phyloP scores from a whole-genome alignment of 805 yeast genomes.

The Candida sithepensis region DNA sequence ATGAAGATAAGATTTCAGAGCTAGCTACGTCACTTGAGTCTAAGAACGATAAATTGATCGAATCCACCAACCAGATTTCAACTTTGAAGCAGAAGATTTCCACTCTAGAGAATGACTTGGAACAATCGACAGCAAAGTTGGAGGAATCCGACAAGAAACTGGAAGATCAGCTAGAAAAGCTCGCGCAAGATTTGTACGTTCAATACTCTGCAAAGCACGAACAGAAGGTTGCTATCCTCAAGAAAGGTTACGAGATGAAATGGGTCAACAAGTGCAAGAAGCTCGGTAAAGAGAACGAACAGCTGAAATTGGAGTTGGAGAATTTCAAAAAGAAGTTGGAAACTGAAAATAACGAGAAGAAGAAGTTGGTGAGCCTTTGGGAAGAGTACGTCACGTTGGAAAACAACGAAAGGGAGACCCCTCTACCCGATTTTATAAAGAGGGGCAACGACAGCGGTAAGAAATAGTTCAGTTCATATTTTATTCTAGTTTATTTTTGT shows the following conservation, averaged over 20 bases:
- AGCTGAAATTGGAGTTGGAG: constrained; percentile 48
- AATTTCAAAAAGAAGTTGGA: constrained; percentile 44
- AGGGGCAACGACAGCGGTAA: background rate
- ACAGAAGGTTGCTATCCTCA: constrained; percentile 60
- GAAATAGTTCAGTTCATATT: background rate
- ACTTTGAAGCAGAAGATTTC: constrained; percentile 10
- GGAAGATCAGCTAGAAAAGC: constrained; percentile 52
- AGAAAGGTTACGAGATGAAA: constrained; percentile 54
- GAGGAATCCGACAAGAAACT: constrained; percentile 43
- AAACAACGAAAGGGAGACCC: constrained; percentile 21
- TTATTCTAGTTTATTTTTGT: background rate
- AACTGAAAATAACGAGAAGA: constrained; percentile 55
- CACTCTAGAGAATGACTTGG: constrained; percentile 19
- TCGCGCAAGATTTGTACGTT: constrained; percentile 67
- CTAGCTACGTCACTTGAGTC: constrained; percentile 8
- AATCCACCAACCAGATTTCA: constrained; percentile 13
- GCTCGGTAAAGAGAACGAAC: constrained; percentile 40
- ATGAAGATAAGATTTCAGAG: constrained; percentile 10
- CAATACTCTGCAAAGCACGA: constrained; percentile 79
- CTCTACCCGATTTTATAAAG: constrained; percentile 18
- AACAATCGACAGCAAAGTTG: constrained; percentile 22
- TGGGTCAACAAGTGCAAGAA: constrained; percentile 44
- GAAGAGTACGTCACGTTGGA: constrained; percentile 30
- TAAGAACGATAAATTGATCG: constrained; percentile 13
- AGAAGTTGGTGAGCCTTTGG: constrained; percentile 49